phyloP scores from a whole-genome alignment of 1,139 yeast genomes.

The Taiozyma onychis region DNA sequence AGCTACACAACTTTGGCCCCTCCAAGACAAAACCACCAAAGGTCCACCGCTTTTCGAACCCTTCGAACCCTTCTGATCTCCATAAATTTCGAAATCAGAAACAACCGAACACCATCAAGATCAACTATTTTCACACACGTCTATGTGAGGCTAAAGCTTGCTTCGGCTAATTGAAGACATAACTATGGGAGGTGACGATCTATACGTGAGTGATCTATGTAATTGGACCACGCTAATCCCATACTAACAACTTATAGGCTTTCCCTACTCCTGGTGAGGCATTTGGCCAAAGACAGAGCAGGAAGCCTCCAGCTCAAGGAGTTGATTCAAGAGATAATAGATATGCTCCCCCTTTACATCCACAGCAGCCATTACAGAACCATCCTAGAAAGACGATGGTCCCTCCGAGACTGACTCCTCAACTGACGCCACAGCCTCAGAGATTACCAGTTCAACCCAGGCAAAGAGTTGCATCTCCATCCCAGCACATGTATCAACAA shows the following conservation, averaged over 20 bases:
- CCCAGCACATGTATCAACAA: background rate
- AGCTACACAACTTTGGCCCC: no score
- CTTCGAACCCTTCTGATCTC: background rate
- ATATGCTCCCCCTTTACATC: slow-evolving; percentile 1
- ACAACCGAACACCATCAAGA: background rate
- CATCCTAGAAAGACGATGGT: slow-evolving; percentile 1
- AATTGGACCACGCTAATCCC: background rate
- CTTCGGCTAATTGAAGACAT: background rate
- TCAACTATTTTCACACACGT: background rate
- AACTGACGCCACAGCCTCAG: background rate
- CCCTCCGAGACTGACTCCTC: slow-evolving; percentile 1
- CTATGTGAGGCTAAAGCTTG: background rate
- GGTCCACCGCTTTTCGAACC: background rate
- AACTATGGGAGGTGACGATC: slow-evolving; percentile 20
- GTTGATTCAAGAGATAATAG: slow-evolving; percentile 1
- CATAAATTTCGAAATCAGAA: background rate
- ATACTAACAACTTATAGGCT: slow-evolving; percentile 16
- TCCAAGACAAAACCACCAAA: no score
- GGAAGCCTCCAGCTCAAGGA: slow-evolving; percentile 4
- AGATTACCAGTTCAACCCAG: slow-evolving; percentile 3
- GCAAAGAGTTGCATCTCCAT: background rate
- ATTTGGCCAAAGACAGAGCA: slow-evolving; percentile 16
- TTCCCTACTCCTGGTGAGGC: slow-evolving; percentile 29
- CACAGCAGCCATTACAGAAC: background rate
- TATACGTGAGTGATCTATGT: slow-evolving; percentile 13